phyloP scores from a whole-genome alignment of 148 eudicot genomes.

The Polygonum aviculare region DNA sequence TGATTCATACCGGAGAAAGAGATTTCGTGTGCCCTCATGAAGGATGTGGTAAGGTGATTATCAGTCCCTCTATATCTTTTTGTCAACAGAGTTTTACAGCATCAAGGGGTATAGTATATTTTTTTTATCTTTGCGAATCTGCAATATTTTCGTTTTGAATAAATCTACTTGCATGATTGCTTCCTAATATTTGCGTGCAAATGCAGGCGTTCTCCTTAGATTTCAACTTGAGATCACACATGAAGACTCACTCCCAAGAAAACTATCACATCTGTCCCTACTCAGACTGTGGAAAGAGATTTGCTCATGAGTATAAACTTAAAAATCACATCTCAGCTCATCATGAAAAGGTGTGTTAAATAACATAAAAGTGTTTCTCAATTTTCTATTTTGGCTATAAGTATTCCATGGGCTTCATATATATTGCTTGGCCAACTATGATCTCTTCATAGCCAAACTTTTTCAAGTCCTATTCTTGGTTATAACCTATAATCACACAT shows the following conservation, averaged over 20 bases:
- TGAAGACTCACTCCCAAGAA: conserved; percentile 99
- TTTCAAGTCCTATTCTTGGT: background rate
- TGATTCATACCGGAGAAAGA: conserved; percentile 97
- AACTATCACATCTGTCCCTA: conserved; percentile 94
- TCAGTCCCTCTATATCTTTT: conserved; percentile 5
- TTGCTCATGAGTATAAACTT: conserved; percentile 91
- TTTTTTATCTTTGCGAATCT: background rate
- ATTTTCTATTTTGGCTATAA: background rate
- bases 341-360: conserved; percentile 73
- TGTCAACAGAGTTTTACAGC: background rate
- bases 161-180: background rate
- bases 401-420: background rate
- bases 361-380: background rate
- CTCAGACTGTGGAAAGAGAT: conserved; percentile 92
- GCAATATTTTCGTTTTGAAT: background rate
- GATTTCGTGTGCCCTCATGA: conserved; percentile 83
- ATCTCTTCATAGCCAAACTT: background rate
- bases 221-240: conserved; percentile 94
- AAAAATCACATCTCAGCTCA: conserved; percentile 77
- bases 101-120: background rate
- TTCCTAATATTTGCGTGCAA: conserved; percentile 13
- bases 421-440: background rate
- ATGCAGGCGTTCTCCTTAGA: conserved; percentile 94
- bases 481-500: background rate
- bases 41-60: conserved; percentile 96